Evolutionary conservation across 345 rosid species (phyloP).

Genomic region (Eucalyptus marginata): DNA sequence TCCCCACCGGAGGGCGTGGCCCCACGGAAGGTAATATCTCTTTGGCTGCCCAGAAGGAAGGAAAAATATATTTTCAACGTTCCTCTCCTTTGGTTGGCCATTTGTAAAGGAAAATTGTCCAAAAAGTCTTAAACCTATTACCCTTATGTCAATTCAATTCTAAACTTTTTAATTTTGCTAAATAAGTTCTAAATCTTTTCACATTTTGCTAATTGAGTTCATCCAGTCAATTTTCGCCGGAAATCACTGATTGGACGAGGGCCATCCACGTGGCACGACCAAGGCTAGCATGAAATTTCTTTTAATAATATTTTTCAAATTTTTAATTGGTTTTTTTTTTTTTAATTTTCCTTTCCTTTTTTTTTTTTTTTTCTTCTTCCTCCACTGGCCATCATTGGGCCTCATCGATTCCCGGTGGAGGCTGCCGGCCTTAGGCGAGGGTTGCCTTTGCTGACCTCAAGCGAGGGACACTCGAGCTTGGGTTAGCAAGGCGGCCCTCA

Average conservation of each 20-base stretch:
- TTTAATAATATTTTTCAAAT: too few species aligned
- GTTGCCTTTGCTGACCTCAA: not conserved
- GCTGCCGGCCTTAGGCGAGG: fast-evolving
- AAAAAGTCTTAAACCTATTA: not conserved
- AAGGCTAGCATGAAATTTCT: fast-evolving
- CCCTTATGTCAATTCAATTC: fast-evolving
- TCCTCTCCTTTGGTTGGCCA: not conserved
- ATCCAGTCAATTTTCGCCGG: fast-evolving
- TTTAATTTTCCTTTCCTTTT: too few species aligned
- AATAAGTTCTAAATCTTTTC: not conserved
- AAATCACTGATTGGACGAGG: not conserved
- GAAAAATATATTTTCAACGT: not conserved
- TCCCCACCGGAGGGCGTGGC: not conserved
- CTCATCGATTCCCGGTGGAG: not conserved
- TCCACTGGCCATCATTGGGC: too few species aligned
- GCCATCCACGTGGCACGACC: fast-evolving
- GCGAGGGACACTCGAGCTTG: not conserved
- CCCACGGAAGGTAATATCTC: not conserved
- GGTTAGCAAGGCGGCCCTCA: not conserved
- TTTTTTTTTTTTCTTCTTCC: too few species aligned
- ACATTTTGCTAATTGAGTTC: not conserved
- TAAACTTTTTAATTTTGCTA: not conserved
- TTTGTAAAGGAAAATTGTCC: not conserved
- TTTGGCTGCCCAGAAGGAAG: not conserved
- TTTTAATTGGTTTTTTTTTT: too few species aligned